These are phyloP conservation scores for Ajuga chamaepitys DNA, from an alignment of 257 asterid genomes.

Conservation along the genomic window DNA sequence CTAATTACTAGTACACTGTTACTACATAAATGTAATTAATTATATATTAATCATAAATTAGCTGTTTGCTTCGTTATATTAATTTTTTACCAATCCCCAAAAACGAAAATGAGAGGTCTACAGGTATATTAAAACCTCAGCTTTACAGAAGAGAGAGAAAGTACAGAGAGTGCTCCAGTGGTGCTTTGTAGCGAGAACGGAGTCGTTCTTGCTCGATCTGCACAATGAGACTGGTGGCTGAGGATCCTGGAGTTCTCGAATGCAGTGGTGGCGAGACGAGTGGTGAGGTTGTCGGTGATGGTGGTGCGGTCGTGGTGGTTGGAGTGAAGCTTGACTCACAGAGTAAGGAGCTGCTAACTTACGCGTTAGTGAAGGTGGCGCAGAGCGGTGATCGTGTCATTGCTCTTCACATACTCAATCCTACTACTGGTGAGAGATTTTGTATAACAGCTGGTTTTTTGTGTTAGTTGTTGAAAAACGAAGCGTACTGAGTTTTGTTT, in stretches of 20 bases:
- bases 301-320: conserved; percentile 60
- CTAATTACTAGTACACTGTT: not conserved
- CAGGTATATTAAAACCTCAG: conserved; percentile 2
- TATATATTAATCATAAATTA: not conserved
- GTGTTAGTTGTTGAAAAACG: not conserved
- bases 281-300: conserved; percentile 4
- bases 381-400: conserved; percentile 72
- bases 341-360: conserved; percentile 76
- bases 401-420: conserved; percentile 73
- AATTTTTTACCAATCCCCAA: not conserved
- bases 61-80: conserved; percentile 7
- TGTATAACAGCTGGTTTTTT: not conserved
- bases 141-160: conserved; percentile 4
- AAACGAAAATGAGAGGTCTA: not conserved
- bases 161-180: conserved; percentile 6
- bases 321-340: conserved; percentile 69
- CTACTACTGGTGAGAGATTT: conserved; percentile 44
- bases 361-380: conserved; percentile 85
- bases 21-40: too few relatives aligned
- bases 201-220: conserved; percentile 17
- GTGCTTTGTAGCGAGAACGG: conserved; percentile 7
- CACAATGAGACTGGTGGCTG: conserved; percentile 29
- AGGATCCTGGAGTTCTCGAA: conserved; percentile 15
- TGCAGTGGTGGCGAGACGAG: conserved; percentile 22
- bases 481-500: not conserved